Base-by-base conservation (phyloP, 2,329 filamentous ascomycete species). In the Hortaea werneckii region DNA sequence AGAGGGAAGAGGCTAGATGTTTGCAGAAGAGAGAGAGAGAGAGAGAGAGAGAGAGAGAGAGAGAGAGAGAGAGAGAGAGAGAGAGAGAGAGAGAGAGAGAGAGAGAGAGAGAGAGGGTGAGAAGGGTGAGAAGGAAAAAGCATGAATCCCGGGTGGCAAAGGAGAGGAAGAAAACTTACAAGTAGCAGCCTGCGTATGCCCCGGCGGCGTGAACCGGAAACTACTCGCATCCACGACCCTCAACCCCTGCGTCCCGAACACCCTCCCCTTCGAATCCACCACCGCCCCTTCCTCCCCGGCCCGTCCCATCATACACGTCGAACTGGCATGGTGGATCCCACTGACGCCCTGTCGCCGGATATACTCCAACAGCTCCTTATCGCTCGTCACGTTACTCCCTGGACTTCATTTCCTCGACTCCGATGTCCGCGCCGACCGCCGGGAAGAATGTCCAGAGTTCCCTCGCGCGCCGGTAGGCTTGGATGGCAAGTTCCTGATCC, bases 301-400 rank as follows among this genome's bases (percentile, higher is more conserved):
- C 40, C 8, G 37, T 3, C 44, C 44, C 48, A 55, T 49, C 26
- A 45, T 45, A 37, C 43, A 49, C 6, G 54, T 52, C 12, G 48
- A 26, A 48, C 52, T 13, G 49, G 46, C 32, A 35, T 35, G 32
- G n/a, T 35, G 32, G n/a, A 35, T 35, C 32, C 9, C 32, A 9
- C 9, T 41, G 9, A 37, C 43, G 28, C 51, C 9, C 26, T 47
- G 43, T 26, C 43, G 40, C 35, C 43, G 47, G 27, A 69, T 62
- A 10, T 56, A 48, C 1, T 61, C 47, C n/a, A 71, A 52, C 8
- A 77, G 68, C 45, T 74, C 57, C 26, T 53, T 64, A 47, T 76
- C 71, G 0, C 65, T 67, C 29, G 64, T 51, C 20, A 68, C 52
- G 27, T 65, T 51, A 2, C 45, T 26, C 4, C 72, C 66, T 1